These are phyloP conservation scores for Pseudocercospora pini-densiflorae DNA, from an alignment of 2,329 filamentous ascomycete species.

Conservation along the genomic window DNA sequence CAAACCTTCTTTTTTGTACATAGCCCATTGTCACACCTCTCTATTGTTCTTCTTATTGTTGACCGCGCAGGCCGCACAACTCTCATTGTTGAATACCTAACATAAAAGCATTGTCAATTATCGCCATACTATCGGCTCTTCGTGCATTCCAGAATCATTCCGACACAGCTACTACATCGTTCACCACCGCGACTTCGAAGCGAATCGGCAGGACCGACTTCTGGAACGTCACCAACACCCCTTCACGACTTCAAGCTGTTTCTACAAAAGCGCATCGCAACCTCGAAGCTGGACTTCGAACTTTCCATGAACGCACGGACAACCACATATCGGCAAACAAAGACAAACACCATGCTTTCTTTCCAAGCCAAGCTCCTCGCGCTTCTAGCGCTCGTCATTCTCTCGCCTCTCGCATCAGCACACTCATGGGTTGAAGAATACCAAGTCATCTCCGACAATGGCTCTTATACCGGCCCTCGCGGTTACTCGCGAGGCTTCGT, in stretches of 20 bases:
- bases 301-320: slow-evolving; percentile 11
- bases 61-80: slow-evolving; percentile 24
- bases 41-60: slow-evolving; percentile 24
- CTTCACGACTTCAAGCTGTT: slow-evolving; percentile 24
- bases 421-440: slow-evolving; percentile 87
- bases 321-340: slow-evolving; percentile 13
- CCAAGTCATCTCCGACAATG: slow-evolving; percentile 71
- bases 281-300: slow-evolving; percentile 27
- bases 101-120: slow-evolving; percentile 16
- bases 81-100: slow-evolving; percentile 21
- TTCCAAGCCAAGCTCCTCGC: slow-evolving; percentile 15
- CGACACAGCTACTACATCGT: slow-evolving; percentile 10
- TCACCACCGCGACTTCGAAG: slow-evolving; percentile 12
- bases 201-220: slow-evolving; percentile 25
- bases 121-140: slow-evolving; percentile 7
- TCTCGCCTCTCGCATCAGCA: slow-evolving; percentile 44
- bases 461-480: slow-evolving; percentile 69
- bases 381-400: slow-evolving; percentile 32
- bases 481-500: slow-evolving; percentile 79
- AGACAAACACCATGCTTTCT: slow-evolving; percentile 18
- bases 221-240: slow-evolving; percentile 21
- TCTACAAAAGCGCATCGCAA: slow-evolving; percentile 16
- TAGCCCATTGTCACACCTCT: slow-evolving; percentile 25
- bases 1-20: slow-evolving; percentile 21
- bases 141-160: slow-evolving; percentile 18